phyloP scores from a whole-genome alignment of 2,329 filamentous ascomycete genomes.

The Aspergillus tubingensis region DNA sequence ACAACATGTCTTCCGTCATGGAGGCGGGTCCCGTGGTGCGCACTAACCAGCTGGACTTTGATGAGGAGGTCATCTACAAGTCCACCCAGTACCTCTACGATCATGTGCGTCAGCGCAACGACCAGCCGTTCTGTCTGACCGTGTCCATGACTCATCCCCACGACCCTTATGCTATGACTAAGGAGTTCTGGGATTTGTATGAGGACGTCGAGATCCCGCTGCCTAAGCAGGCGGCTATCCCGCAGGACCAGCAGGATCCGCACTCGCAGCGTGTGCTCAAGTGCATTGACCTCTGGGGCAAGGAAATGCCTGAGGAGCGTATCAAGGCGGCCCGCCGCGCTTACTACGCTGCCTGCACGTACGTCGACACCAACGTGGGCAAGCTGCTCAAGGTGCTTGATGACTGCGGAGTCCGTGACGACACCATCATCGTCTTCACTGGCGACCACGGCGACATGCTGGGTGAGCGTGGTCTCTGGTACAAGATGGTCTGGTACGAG shows the following conservation, averaged over 20 bases:
- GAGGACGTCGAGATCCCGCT: constrained; percentile 84
- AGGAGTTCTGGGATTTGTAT: constrained; percentile 92
- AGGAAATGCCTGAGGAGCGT: constrained; percentile 80
- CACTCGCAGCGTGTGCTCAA: constrained; percentile 86
- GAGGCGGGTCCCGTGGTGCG: constrained; percentile 86
- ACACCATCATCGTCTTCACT: constrained; percentile 90
- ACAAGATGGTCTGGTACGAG: constrained; percentile 98
- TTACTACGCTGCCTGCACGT: constrained; percentile 91
- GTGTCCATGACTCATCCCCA: constrained; percentile 93
- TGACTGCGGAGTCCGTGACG: constrained; percentile 74
- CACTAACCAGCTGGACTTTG: constrained; percentile 93
- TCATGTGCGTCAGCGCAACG: constrained; percentile 76
- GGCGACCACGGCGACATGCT: constrained; percentile 97
- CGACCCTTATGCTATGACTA: constrained; percentile 90
- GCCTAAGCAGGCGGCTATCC: constrained; percentile 70
- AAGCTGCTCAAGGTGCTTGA: constrained; percentile 76
- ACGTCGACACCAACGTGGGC: constrained; percentile 90
- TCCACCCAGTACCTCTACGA: constrained; percentile 88
- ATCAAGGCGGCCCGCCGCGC: constrained; percentile 82
- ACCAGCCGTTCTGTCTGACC: constrained; percentile 82
- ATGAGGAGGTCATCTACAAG: constrained; percentile 94
- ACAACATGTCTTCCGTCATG: constrained; percentile 90
- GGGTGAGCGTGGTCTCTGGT: constrained; percentile 86
- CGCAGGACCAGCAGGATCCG: constrained; percentile 77
- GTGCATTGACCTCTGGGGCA: constrained; percentile 82